phyloP scores from a whole-genome alignment of 148 eudicot genomes.

The Camellia japonica region DNA sequence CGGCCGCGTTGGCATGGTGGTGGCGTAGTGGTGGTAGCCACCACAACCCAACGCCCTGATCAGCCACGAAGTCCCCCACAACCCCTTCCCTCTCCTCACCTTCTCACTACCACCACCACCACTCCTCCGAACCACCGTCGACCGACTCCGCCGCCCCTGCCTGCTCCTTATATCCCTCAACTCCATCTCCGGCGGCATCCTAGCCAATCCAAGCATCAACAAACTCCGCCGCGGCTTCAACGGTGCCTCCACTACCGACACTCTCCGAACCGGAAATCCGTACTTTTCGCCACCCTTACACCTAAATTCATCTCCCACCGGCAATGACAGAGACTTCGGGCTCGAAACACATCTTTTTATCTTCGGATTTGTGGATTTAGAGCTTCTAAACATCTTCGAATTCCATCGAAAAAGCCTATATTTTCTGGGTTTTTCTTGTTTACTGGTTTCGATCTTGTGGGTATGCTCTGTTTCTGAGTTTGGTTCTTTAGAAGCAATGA shows the following conservation, averaged over 20 bases:
- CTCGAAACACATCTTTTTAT: background rate
- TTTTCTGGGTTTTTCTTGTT: slow-evolving; percentile 7
- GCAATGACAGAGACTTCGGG: background rate
- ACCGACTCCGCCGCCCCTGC: background rate
- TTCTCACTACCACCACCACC: background rate
- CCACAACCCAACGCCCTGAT: slow-evolving; percentile 8
- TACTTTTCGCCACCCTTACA: background rate
- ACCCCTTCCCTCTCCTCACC: slow-evolving; percentile 14
- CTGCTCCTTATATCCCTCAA: slow-evolving; percentile 11
- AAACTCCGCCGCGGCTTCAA: slow-evolving; percentile 10
- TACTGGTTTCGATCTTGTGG: too few relatives aligned
- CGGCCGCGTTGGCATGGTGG: background rate
- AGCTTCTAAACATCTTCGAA: background rate
- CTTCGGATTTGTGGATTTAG: background rate
- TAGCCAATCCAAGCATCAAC: slow-evolving; percentile 5
- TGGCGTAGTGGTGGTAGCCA: background rate
- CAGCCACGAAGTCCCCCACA: background rate
- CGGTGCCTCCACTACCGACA: background rate
- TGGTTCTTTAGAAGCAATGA: slow-evolving; percentile 7
- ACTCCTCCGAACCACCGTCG: background rate
- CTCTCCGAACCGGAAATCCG: background rate
- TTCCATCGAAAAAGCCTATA: slow-evolving; percentile 1
- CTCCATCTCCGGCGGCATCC: slow-evolving; percentile 20
- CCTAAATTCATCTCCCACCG: background rate
- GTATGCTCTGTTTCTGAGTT: background rate